Conservation (phyloP, 768 basidiomycete species). For the Mycena belliarum region DNA sequence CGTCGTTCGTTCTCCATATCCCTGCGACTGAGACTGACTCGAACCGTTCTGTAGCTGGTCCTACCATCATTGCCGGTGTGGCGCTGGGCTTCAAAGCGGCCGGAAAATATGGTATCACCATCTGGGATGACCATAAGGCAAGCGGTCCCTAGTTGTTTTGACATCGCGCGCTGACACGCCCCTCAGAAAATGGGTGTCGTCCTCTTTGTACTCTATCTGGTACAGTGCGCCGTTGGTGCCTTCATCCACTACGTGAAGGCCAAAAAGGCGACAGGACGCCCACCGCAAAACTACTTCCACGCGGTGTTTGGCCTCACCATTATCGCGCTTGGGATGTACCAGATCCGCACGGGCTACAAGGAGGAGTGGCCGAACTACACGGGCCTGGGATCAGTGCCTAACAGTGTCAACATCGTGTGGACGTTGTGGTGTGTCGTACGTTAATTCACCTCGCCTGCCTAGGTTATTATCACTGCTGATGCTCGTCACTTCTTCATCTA, state of each 20-base stretch:
- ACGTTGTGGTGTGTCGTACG: constrained; percentile 52
- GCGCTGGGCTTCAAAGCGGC: constrained; percentile 46
- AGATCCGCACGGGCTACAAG: constrained; percentile 48
- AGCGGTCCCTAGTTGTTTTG: background rate
- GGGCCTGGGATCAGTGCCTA: constrained; percentile 40
- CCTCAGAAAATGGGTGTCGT: constrained; percentile 49
- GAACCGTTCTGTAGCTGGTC: constrained; percentile 36
- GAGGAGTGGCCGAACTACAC: constrained; percentile 51
- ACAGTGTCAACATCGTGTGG: constrained; percentile 42
- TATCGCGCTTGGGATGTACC: constrained; percentile 50
- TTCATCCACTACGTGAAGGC: constrained; percentile 57
- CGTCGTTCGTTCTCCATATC: background rate
- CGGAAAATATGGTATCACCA: constrained; percentile 32
- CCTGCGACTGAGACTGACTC: too few relatives aligned
- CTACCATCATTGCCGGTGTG: constrained; percentile 43
- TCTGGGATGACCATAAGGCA: constrained; percentile 53
- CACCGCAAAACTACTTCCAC: constrained; percentile 59
- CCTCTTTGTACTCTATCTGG: constrained; percentile 49
- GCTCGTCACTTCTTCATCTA: constrained; percentile 17
- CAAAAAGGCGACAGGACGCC: constrained; percentile 36
- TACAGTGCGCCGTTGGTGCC: constrained; percentile 52
- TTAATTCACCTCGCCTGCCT: background rate
- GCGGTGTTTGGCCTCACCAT: constrained; percentile 53
- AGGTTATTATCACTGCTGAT: background rate
- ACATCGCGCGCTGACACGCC: background rate